phyloP scores from a whole-genome alignment of 73 alveolate genomes.

The Stentor coeruleus region DNA sequence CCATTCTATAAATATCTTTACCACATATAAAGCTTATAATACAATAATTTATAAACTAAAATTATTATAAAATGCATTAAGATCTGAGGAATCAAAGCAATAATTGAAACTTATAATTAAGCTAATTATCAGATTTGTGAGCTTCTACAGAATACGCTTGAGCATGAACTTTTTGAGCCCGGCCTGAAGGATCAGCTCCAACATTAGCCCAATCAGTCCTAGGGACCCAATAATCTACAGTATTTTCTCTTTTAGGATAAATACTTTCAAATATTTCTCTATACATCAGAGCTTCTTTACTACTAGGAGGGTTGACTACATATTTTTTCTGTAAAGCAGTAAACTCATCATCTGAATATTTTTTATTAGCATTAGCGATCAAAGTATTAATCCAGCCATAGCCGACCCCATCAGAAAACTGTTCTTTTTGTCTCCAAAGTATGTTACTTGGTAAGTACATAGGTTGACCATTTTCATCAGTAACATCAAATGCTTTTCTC shows the following conservation, averaged over 20 bases:
- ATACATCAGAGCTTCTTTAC: slow-evolving; percentile 55
- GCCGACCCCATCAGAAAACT: slow-evolving; percentile 86
- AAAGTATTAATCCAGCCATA: slow-evolving; percentile 76
- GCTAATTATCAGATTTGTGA: too few relatives aligned
- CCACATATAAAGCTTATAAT: too few relatives aligned
- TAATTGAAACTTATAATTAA: too few relatives aligned
- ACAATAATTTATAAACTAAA: too few relatives aligned
- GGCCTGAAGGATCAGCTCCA: not conserved
- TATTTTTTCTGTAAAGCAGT: slow-evolving; percentile 30
- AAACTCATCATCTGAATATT: slow-evolving; percentile 52
- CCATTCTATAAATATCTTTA: too few relatives aligned
- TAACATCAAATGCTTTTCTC: slow-evolving; percentile 68
- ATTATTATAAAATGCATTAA: too few relatives aligned
- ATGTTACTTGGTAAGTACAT: slow-evolving; percentile 65
- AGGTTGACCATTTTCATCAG: slow-evolving; percentile 40
- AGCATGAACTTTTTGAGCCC: not conserved
- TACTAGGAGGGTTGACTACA: slow-evolving; percentile 49
- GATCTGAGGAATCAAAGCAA: too few relatives aligned
- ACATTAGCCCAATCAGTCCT: slow-evolving; percentile 4
- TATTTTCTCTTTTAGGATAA: slow-evolving; percentile 52
- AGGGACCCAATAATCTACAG: slow-evolving; percentile 19
- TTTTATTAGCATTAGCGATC: slow-evolving; percentile 37
- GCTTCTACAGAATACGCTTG: too few relatives aligned
- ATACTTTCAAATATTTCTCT: slow-evolving; percentile 48
- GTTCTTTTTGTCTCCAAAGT: slow-evolving; percentile 81